Base-by-base conservation (phyloP, 257 asterid species). In the Anisodus acutangulus region DNA sequence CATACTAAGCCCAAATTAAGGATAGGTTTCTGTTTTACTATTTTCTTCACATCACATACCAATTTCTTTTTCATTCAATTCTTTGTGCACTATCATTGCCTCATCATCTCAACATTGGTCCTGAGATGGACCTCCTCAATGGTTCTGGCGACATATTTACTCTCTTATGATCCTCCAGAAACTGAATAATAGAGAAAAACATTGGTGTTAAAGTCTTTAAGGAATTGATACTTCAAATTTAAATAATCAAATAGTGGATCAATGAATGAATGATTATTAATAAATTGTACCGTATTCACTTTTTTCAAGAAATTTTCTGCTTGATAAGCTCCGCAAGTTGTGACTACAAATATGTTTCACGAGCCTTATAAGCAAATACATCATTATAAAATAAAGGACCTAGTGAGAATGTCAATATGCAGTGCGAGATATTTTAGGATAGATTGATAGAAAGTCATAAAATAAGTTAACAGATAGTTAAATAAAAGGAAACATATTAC, bases 121-220 rank as follows among this genome's bases (percentile, higher is more conserved):
- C 78, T 59, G 84, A 81, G 49, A 81, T 81, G 43, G 84, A 43
- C 78, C 78, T 81, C 49, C 74, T 13, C 62, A 81, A 81, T 6
- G 78, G 62, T 81, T 62, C 45, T 19, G 62, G 17, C 3, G 35
- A 76, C 59, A 62, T 16, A 81, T 81, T 51, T 45, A 62, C 45
- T 66, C 84, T 81, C 59, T 22, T 19, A 22, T 26, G 84, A 62
- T 41, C 8, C 35, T 81, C 49, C 8, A 63, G n/a, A 81, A 81
- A 81, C 84, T 81, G 78, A 11, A 22, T 45, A 45, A 81, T 13
- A 54, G 19, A 53, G 11, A 19, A 43, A 43, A 74, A 5, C 62
- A 41, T 3, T 51, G 16, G 9, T 9, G 57, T 76, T 13, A 51
- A 26, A 19, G 12, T 19, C 31, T 26, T 26, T 26, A 26, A 26